These are phyloP conservation scores for Neoboletus brunneissimus DNA, from an alignment of 768 basidiomycete genomes.

Conservation along the genomic window DNA sequence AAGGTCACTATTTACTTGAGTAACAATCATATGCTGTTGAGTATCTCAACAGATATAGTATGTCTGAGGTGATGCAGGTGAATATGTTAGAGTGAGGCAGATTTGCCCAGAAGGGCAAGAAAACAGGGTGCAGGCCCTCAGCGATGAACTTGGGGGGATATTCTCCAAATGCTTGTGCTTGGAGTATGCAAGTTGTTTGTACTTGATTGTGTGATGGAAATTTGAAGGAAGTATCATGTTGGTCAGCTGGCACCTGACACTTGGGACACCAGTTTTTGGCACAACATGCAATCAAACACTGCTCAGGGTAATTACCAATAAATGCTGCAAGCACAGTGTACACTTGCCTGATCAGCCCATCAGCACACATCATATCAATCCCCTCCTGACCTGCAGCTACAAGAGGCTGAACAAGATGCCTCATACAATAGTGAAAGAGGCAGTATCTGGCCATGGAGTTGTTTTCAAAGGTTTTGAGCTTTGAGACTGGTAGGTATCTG, in stretches of 20 bases:
- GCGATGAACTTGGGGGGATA: background rate
- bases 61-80: background rate
- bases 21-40: too few species aligned
- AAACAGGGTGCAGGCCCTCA: background rate
- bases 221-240: too few species aligned
- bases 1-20: too few species aligned
- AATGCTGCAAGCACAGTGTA: background rate
- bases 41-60: background rate
- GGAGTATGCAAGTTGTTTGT: background rate
- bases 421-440: too few species aligned
- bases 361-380: too few species aligned
- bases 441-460: too few species aligned
- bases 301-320: background rate
- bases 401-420: too few species aligned
- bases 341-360: too few species aligned
- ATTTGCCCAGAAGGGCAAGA: background rate
- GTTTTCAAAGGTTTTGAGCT: too few species aligned
- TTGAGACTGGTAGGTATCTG: too few species aligned
- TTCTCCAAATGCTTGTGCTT: background rate
- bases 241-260: background rate
- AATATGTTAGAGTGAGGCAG: background rate
- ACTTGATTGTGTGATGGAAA: background rate
- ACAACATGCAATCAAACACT: background rate
- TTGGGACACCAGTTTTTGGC: background rate
- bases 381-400: too few species aligned